phyloP scores from a whole-genome alignment of 768 basidiomycete species.

The Boletus insuetus region DNA sequence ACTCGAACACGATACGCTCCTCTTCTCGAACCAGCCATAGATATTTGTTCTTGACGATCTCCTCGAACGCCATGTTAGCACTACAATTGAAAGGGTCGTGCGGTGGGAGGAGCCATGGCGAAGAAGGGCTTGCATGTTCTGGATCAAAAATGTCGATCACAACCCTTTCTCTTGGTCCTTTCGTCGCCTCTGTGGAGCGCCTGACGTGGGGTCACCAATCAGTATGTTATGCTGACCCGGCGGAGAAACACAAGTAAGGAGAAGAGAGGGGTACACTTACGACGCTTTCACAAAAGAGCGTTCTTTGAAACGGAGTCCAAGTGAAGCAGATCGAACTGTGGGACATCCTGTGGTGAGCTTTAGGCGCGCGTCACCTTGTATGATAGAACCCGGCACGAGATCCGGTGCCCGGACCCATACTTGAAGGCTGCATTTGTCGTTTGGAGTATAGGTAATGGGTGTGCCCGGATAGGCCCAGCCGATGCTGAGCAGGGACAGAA shows the following conservation, averaged over 20 bases:
- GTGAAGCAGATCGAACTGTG: neutral
- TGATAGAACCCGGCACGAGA: neutral
- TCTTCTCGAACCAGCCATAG: conserved; percentile 13
- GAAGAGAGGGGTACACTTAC: neutral
- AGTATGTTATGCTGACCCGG: neutral
- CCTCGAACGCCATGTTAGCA: neutral
- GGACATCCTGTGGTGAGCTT: neutral
- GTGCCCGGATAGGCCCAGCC: too few species aligned
- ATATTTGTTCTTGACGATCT: neutral
- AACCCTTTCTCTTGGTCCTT: neutral
- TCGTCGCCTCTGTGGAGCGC: conserved; percentile 1
- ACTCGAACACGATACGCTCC: conserved; percentile 12
- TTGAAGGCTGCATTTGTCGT: neutral
- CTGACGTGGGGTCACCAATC: neutral
- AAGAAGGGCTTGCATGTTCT: neutral
- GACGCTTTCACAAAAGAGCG: neutral
- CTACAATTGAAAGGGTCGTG: neutral
- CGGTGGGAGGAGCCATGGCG: neutral
- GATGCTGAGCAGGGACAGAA: too few species aligned
- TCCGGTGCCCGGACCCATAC: neutral
- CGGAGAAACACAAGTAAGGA: neutral
- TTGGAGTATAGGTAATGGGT: too few species aligned
- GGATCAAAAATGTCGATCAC: neutral
- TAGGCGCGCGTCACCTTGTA: neutral
- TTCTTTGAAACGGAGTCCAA: conserved; percentile 1